A percentile compares a stretch with the other conserved stretches of the same genome.
Evolutionary conservation across 805 yeast genomes (phyloP).

Genomic region (Saccharomycopsis sp.): DNA sequence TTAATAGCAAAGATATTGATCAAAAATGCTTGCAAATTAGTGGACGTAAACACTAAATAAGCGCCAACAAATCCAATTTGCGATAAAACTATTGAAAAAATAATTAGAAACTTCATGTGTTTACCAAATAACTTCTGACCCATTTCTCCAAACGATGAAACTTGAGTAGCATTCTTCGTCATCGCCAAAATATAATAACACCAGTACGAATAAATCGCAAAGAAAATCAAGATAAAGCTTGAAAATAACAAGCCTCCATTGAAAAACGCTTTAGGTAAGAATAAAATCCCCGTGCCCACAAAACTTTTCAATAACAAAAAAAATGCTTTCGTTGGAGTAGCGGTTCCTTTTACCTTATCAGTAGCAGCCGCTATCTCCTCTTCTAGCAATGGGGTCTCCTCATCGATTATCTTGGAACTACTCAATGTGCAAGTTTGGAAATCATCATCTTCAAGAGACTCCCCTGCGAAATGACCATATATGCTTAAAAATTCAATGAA

Average conservation of each 20-base stretch:
- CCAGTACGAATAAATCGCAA: slow-evolving; percentile 70
- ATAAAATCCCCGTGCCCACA: slow-evolving; percentile 70
- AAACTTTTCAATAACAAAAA: slow-evolving; percentile 66
- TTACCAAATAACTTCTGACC: slow-evolving; percentile 58
- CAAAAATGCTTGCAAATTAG: slow-evolving; percentile 59
- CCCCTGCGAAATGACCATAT: slow-evolving; percentile 86
- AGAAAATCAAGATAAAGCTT: slow-evolving; percentile 41
- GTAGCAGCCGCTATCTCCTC: slow-evolving; percentile 11
- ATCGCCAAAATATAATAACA: slow-evolving; percentile 62
- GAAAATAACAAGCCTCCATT: slow-evolving; percentile 70
- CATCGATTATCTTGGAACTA: slow-evolving; percentile 28
- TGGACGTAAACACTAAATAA: slow-evolving; percentile 71
- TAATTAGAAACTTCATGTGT: slow-evolving; percentile 56
- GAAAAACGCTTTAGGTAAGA: slow-evolving; percentile 60
- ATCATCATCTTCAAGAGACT: slow-evolving; percentile 65
- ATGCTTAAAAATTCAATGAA: slow-evolving; percentile 71
- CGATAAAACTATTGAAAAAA: slow-evolving; percentile 57
- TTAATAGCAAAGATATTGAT: slow-evolving; percentile 40
- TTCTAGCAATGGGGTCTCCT: slow-evolving; percentile 26
- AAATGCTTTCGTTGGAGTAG: slow-evolving; percentile 67
- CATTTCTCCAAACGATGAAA: slow-evolving; percentile 74
- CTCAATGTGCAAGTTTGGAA: slow-evolving; percentile 38
- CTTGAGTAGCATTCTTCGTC: slow-evolving; percentile 52
- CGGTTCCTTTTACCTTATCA: slow-evolving; percentile 45
- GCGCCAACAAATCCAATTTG: slow-evolving; percentile 81